Base-by-base conservation (phyloP, 1,284 basidiomycete species). In the Porodaedalea pini region DNA sequence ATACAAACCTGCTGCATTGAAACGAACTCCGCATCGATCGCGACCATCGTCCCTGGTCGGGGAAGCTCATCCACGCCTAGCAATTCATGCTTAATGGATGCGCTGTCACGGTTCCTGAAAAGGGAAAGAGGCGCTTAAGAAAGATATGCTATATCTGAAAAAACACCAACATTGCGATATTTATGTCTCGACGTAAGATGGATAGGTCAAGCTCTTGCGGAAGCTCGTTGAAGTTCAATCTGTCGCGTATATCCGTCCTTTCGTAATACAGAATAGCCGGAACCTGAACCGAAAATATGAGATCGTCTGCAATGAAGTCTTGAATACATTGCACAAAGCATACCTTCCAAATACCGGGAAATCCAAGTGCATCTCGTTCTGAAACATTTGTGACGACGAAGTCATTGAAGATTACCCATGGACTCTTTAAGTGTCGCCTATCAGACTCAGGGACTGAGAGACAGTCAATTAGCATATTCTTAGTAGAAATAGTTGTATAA, bases 21-120 rank as follows among this genome's bases (percentile, higher is more conserved):
- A 5, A 99, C 95, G 69, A 99, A 99, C 69, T 99, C 97, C 1
- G 97, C 94, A 68, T 99, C 97, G 62, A 99, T 98, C 1, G 95
- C 86, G 19, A 99, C 86, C 44, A 97, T 74, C 2, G 90, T 95
- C 2, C 94, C 96, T 8, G 87, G 86, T 56, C 72, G 81, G 0
- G 94, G 96, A 17, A 97, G 71, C 70, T 98, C 96, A n/a, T 87
- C 82, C 15, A 75, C 72, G 2, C 74, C 70, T 27, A 98, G 74
- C 36, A 82, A 77, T 61, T 88, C 81, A 65, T 98, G 95, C 68
- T 90, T 90, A 66, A 96, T 85, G 59, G 81, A 69, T 41, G 68
- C 77, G 15, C 78, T 75, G 66, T 94, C 86, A 2, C 94, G 90
- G 66, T 93, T 86, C 61, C 92, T 90, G 62, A 37, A 62, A 25